Evolutionary conservation across 2,329 filamentous ascomycete genomes (phyloP).

Genomic region (Talaromyces piceae): DNA sequence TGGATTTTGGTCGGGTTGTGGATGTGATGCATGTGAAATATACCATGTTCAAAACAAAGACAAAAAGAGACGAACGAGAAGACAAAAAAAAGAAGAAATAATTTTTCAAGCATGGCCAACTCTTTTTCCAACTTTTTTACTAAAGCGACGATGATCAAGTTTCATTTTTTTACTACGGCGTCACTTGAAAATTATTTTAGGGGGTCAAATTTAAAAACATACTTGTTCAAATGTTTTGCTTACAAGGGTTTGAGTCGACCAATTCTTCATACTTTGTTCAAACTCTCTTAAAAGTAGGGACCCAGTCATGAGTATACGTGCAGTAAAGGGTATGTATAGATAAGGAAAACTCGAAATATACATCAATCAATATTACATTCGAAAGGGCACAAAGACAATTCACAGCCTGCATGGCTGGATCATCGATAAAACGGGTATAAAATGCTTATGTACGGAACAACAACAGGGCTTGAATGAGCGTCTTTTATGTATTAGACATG

Average conservation of each 20-base stretch:
- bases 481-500: no score
- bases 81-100: not conserved
- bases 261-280: no score
- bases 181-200: conserved; percentile 1
- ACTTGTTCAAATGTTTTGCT: no score
- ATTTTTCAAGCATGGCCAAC: not conserved
- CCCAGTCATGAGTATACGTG: no score
- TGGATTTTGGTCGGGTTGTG: not conserved
- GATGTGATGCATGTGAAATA: not conserved
- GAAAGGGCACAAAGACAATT: not conserved
- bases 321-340: no score
- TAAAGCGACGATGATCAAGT: conserved; percentile 1
- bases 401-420: not conserved
- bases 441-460: not conserved
- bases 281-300: no score
- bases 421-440: not conserved
- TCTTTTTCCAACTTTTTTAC: not conserved
- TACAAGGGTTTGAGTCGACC: no score
- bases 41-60: conserved; percentile 1
- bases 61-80: not conserved
- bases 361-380: not conserved
- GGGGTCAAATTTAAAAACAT: conserved; percentile 1
- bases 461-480: not conserved
- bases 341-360: no score
- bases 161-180: not conserved